phyloP scores from a whole-genome alignment of 352 stramenopile species.

The Peronospora destructor region DNA sequence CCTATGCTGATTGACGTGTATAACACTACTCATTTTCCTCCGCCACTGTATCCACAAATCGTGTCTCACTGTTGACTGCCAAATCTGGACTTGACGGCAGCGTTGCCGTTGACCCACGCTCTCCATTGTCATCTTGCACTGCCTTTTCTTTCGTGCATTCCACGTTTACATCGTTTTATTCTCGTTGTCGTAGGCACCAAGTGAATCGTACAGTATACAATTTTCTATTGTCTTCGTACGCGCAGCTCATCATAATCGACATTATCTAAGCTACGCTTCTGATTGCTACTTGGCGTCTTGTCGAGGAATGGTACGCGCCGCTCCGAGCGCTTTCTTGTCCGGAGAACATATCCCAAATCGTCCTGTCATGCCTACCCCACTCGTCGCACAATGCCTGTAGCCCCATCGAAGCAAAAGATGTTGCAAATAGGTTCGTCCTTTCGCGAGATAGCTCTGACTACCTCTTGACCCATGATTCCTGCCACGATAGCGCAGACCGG shows the following conservation, averaged over 20 bases:
- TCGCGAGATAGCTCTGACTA: slow-evolving; percentile 96
- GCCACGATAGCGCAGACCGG: slow-evolving; percentile 94
- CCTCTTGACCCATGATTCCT: slow-evolving; percentile 95
- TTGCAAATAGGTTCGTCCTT: slow-evolving; percentile 96
- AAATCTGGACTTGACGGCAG: slow-evolving; percentile 35
- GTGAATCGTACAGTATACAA: slow-evolving; percentile 49
- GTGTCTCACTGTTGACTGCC: slow-evolving; percentile 28
- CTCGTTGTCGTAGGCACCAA: slow-evolving; percentile 51
- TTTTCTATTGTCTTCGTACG: slow-evolving; percentile 63
- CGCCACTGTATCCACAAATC: slow-evolving; percentile 33
- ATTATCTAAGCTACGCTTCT: slow-evolving; percentile 17
- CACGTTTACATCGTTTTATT: slow-evolving; percentile 44
- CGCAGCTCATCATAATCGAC: slow-evolving; percentile 54
- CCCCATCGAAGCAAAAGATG: slow-evolving; percentile 90
- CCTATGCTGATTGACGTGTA: slow-evolving; percentile 18
- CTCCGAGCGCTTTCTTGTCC: not conserved
- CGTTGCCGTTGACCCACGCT: slow-evolving; percentile 25
- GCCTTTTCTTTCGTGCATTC: slow-evolving; percentile 48
- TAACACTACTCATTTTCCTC: slow-evolving; percentile 28
- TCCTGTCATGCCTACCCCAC: slow-evolving; percentile 37
- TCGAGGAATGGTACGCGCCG: not conserved
- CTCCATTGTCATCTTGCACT: slow-evolving; percentile 30
- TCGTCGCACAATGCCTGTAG: slow-evolving; percentile 43
- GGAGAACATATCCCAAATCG: slow-evolving; percentile 6
- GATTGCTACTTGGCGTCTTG: not conserved